Base-by-base conservation (phyloP, 139 green algal species). In the Pseudopediastrum boryanum region DNA sequence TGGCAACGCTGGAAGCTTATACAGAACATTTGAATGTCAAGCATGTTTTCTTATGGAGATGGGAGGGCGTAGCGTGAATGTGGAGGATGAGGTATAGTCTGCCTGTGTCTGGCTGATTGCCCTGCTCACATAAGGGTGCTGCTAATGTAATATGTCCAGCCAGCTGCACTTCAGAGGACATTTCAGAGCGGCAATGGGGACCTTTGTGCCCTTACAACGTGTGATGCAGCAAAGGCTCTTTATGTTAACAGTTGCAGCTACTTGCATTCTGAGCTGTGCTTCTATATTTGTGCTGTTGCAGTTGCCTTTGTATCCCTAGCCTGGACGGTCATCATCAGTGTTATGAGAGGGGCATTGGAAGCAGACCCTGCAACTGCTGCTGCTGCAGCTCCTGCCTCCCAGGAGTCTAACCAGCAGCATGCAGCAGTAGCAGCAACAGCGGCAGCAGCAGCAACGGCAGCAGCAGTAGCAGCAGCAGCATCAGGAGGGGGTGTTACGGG, bases 231-330 rank as follows among this genome's bases (percentile, higher is more conserved):
- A n/a, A n/a, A n/a, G n/a, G n/a, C n/a, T n/a, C n/a, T n/a, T n/a
- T n/a, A n/a, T n/a, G n/a, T n/a, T n/a, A n/a, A n/a, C n/a, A n/a
- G n/a, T n/a, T n/a, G n/a, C n/a, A n/a, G n/a, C n/a, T n/a, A n/a
- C n/a, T n/a, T n/a, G n/a, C n/a, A n/a, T n/a, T n/a, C n/a, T n/a
- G n/a, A n/a, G n/a, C n/a, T n/a, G n/a, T n/a, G n/a, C n/a, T n/a
- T n/a, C n/a, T n/a, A n/a, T n/a, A n/a, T n/a, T n/a, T 74, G 6
- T 35, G 3, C 3, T 62, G 12, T 10, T 52, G 38, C 71, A 90
- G 82, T 89, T 35, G 85, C 87, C 6, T 80, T 66, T 48, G 83
- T 90, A 0, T 89, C 87, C 1, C 87, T 90, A 38, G 80, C 77
- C 0, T 90, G 85, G 87, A 85, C 84, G 3, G 84, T 88, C 9